A percentile compares a stretch with the other conserved stretches of the same genome.
phyloP scores from a whole-genome alignment of 345 rosid genomes.

The Aurinia saxatilis region DNA sequence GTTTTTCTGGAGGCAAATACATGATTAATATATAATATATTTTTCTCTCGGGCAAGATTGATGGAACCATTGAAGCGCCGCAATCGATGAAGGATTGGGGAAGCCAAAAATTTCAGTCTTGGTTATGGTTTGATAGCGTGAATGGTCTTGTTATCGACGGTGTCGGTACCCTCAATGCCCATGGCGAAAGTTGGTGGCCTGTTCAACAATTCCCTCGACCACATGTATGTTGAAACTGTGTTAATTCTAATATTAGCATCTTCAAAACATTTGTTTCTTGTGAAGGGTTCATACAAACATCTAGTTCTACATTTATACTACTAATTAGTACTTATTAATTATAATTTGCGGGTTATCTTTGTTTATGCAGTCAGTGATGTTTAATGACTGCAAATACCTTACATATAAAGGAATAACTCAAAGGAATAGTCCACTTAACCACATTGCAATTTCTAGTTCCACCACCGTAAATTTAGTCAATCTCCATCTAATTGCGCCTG shows the following conservation, averaged over 20 bases:
- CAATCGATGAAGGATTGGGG: not conserved
- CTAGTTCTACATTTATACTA: too few species aligned
- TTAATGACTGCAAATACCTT: not conserved
- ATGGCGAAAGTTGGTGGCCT: constrained; percentile 20
- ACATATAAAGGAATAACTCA: constrained; percentile 8
- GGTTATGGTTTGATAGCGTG: constrained; percentile 11
- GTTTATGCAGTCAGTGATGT: not conserved
- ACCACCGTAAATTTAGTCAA: constrained; percentile 16
- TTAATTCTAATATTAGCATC: too few species aligned
- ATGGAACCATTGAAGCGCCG: constrained; percentile 11
- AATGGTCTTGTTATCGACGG: constrained; percentile 6
- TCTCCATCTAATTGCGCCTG: constrained; percentile 31
- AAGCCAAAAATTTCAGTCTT: not conserved
- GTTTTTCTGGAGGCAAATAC: not conserved
- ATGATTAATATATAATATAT: not conserved
- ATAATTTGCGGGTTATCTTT: not conserved
- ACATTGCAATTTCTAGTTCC: constrained; percentile 1
- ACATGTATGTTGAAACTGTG: too few species aligned
- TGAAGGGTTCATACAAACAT: too few species aligned
- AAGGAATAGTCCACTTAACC: constrained; percentile 21
- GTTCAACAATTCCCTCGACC: not conserved
- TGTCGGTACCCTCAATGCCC: constrained; percentile 2
- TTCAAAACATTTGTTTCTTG: not conserved
- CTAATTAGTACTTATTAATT: not conserved
- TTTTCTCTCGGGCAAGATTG: constrained; percentile 15